Evolutionary conservation across 768 basidiomycete genomes (phyloP).

Genomic region (Calocybe cyanea): DNA sequence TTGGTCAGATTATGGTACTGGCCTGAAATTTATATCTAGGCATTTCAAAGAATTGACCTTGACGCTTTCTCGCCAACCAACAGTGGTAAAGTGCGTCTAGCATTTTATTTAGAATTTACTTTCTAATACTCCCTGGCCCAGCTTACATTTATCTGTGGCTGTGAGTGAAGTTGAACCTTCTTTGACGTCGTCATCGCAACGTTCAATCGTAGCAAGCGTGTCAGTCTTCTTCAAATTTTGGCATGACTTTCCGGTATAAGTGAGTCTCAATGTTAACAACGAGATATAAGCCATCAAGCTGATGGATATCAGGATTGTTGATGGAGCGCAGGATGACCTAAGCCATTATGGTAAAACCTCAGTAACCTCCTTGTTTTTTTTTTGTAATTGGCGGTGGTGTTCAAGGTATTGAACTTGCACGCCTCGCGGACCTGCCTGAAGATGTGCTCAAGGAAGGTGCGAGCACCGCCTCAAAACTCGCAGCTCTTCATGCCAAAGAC

Average conservation of each 20-base stretch:
- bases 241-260: slow-evolving; percentile 80
- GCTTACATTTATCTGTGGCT: slow-evolving; percentile 80
- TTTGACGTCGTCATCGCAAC: neutral
- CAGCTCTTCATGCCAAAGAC: slow-evolving; percentile 50
- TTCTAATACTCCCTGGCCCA: slow-evolving; percentile 24
- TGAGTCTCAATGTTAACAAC: slow-evolving; percentile 20
- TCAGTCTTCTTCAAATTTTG: slow-evolving; percentile 53
- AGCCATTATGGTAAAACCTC: slow-evolving; percentile 66
- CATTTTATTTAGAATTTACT: neutral
- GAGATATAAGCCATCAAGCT: too few species aligned
- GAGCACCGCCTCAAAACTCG: slow-evolving; percentile 56
- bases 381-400: neutral
- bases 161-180: slow-evolving; percentile 28
- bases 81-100: slow-evolving; percentile 64
- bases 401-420: slow-evolving; percentile 83
- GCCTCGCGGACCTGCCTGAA: slow-evolving; percentile 78
- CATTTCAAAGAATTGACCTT: slow-evolving; percentile 80
- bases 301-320: slow-evolving; percentile 48
- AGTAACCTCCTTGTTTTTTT: neutral
- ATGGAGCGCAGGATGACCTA: slow-evolving; percentile 58
- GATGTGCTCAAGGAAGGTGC: slow-evolving; percentile 64
- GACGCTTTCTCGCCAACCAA: slow-evolving; percentile 73
- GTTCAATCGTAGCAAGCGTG: slow-evolving; percentile 42
- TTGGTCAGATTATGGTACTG: neutral
- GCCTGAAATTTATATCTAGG: slow-evolving; percentile 28